A percentile compares a stretch with the other conserved stretches of the same genome.
phyloP scores from a whole-genome alignment of 805 yeast genomes.

The Candida ipomoeae region DNA sequence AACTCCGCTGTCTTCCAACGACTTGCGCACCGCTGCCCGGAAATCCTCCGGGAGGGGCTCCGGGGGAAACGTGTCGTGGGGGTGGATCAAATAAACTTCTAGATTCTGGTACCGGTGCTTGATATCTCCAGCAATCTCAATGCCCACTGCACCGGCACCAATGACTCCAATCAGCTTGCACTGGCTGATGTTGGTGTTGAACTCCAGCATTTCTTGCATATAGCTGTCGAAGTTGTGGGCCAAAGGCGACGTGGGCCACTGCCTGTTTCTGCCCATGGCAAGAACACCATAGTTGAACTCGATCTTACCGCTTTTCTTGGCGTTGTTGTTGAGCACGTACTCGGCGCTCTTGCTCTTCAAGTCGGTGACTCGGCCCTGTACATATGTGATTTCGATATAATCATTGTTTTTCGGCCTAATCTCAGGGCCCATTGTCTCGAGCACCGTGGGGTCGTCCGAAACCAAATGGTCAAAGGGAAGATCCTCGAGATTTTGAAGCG shows the following conservation, averaged over 20 bases:
- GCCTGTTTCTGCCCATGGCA: constrained; percentile 49
- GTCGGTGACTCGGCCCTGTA: constrained; percentile 32
- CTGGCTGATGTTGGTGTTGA: constrained; percentile 25
- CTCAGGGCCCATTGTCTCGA: constrained; percentile 11
- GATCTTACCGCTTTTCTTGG: constrained; percentile 18
- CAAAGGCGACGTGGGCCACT: constrained; percentile 54
- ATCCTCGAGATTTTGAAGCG: constrained; percentile 27
- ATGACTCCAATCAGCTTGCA: constrained; percentile 37
- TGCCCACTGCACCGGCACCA: constrained; percentile 53
- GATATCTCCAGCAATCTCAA: constrained; percentile 48
- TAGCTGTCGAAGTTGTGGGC: constrained; percentile 36
- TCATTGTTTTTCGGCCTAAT: constrained; percentile 13
- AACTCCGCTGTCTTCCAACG: constrained; percentile 28
- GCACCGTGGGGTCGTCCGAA: constrained; percentile 21
- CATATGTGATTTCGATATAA: constrained; percentile 17
- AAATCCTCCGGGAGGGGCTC: constrained; percentile 33
- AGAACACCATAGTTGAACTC: constrained; percentile 45
- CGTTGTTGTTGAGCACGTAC: constrained; percentile 20
- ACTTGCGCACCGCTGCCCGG: constrained; percentile 22
- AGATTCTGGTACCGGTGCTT: constrained; percentile 35
- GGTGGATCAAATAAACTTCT: constrained; percentile 35
- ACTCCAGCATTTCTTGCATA: constrained; percentile 39
- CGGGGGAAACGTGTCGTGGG: constrained; percentile 34
- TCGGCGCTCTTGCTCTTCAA: constrained; percentile 25
- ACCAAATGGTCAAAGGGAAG: constrained; percentile 27